These are phyloP conservation scores for Starmerella powellii DNA, from an alignment of 805 yeast genomes.

Conservation along the genomic window DNA sequence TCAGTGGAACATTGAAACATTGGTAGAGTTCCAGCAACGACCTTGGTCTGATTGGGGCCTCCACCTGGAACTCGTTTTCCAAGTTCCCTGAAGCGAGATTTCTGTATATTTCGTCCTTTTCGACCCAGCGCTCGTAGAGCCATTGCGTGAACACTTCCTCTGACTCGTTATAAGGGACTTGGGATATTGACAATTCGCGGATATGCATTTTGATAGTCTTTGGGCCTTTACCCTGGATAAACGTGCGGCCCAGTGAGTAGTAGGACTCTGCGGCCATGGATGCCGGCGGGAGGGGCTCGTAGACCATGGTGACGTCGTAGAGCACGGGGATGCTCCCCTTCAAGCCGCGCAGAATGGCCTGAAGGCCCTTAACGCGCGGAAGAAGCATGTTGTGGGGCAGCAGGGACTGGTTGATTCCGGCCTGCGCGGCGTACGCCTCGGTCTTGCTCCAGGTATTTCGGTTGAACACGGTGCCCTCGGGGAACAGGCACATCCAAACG, in stretches of 20 bases:
- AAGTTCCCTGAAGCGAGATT: conserved; percentile 43
- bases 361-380: conserved; percentile 77
- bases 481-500: conserved; percentile 65
- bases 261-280: conserved; percentile 63
- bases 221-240: conserved; percentile 64
- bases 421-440: conserved; percentile 43
- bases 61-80: conserved; percentile 26
- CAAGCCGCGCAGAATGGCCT: conserved; percentile 49
- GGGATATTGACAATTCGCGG: conserved; percentile 42
- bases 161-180: conserved; percentile 48
- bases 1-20: conserved; percentile 29
- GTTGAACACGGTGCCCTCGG: conserved; percentile 88
- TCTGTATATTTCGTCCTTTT: conserved; percentile 65
- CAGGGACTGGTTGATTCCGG: conserved; percentile 25
- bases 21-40: conserved; percentile 25
- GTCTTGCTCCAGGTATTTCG: conserved; percentile 50
- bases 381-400: conserved; percentile 51
- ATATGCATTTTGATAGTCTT: conserved; percentile 50
- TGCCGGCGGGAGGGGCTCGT: conserved; percentile 49
- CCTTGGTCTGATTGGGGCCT: conserved; percentile 21
- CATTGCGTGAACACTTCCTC: conserved; percentile 55
- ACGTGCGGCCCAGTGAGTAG: conserved; percentile 53
- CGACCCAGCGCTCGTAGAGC: conserved; percentile 62
- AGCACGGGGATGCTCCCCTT: conserved; percentile 33
- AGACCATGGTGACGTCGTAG: conserved; percentile 76